Evolutionary conservation across 176 grass and related monocot species (phyloP).

Genomic region (Aegilops umbellulata): DNA sequence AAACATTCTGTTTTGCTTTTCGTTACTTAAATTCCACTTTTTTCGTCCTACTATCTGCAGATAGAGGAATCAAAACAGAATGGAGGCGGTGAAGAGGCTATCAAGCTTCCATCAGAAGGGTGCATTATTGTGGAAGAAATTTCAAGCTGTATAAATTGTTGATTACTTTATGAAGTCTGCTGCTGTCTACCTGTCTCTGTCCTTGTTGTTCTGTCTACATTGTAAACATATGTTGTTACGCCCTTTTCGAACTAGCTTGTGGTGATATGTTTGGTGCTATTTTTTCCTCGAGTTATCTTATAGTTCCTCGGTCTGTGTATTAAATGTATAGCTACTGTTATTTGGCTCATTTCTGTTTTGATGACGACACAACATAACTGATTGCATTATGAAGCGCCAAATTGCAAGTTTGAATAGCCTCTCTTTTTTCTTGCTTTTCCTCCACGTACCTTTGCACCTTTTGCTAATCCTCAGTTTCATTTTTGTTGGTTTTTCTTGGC

Average conservation of each 20-base stretch:
- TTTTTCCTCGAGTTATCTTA: conserved; percentile 20
- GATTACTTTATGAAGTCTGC: conserved; percentile 7
- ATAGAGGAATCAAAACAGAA: conserved; percentile 58
- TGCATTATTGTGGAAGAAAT: conserved; percentile 12
- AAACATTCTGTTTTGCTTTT: not conserved
- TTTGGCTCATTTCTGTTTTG: conserved; percentile 7
- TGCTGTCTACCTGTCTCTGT: conserved; percentile 5
- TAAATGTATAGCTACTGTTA: conserved; percentile 35
- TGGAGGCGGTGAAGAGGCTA: conserved; percentile 62
- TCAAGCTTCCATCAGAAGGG: conserved; percentile 2
- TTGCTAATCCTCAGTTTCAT: not conserved
- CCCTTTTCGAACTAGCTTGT: conserved; percentile 33
- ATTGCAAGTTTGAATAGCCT: not conserved
- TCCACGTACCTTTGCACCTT: not conserved
- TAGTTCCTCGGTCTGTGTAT: conserved; percentile 31
- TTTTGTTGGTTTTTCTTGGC: not conserved
- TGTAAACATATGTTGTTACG: conserved; percentile 35
- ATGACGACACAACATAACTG: not conserved
- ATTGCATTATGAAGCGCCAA: not conserved
- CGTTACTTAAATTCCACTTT: not conserved
- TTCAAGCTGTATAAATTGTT: too few relatives aligned
- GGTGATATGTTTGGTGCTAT: conserved; percentile 29
- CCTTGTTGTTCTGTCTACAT: conserved; percentile 32
- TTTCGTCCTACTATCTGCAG: conserved; percentile 39
- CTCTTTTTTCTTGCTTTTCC: not conserved